Percentiles rank a stretch among this genome's conserved stretches.
Conservation (phyloP, 768 basidiomycete genomes). For the Tulasnella sp. region DNA sequence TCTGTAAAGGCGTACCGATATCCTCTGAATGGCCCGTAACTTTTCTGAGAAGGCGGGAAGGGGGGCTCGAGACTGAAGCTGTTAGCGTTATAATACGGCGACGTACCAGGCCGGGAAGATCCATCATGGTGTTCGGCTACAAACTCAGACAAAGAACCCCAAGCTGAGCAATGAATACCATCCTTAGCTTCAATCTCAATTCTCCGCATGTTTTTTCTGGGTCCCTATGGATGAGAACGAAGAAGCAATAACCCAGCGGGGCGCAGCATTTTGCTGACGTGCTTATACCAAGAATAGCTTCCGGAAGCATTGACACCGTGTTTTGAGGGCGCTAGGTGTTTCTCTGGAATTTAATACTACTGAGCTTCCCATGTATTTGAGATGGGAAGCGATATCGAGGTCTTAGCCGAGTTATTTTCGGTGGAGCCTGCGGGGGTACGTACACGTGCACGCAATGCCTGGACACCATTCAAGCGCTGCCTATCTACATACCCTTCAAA, state of each 20-base stretch:
- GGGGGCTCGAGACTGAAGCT: neutral
- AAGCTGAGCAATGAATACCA: neutral
- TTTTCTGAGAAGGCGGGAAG: neutral
- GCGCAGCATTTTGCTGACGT: neutral
- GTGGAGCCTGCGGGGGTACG: too few relatives aligned
- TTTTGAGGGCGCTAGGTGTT: neutral
- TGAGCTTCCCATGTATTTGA: neutral
- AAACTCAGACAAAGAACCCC: neutral
- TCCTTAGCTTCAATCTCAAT: neutral
- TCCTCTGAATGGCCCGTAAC: neutral
- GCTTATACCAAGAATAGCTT: neutral
- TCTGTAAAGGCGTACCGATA: neutral
- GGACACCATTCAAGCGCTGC: too few relatives aligned
- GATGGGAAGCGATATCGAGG: neutral
- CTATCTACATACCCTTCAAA: too few relatives aligned
- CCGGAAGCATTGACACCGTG: neutral
- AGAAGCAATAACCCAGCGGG: neutral
- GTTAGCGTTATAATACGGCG: too few relatives aligned
- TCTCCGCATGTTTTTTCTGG: neutral
- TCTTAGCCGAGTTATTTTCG: too few relatives aligned
- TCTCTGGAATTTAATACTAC: too few relatives aligned
- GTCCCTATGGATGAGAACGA: neutral
- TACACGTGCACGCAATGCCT: too few relatives aligned
- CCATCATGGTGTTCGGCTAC: neutral
- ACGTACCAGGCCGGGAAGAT: too few relatives aligned